Percentiles rank a stretch among this genome's conserved stretches.
phyloP scores from a whole-genome alignment of 352 stramenopile species.

The Phytopythium montanum region DNA sequence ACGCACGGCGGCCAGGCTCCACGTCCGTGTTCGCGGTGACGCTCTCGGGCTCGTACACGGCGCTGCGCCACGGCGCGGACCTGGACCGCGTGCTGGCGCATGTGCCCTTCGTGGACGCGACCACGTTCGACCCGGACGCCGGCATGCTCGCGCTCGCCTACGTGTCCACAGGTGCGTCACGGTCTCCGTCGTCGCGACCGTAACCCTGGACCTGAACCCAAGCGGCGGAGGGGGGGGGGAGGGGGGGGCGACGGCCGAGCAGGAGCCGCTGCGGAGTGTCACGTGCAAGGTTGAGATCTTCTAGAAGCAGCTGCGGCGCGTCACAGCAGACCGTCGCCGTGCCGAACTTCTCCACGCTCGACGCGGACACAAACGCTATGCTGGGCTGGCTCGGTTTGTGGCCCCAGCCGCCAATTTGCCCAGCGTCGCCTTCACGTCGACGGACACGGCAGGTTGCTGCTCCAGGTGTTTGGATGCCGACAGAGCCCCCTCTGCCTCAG shows the following conservation, averaged over 20 bases:
- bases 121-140: slow-evolving; percentile 63
- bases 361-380: slow-evolving; percentile 26
- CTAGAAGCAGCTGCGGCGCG: too few relatives aligned
- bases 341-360: slow-evolving; percentile 37
- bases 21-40: slow-evolving; percentile 94
- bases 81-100: slow-evolving; percentile 47
- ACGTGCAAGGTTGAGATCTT: too few relatives aligned
- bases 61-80: slow-evolving; percentile 66
- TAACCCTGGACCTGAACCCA: too few relatives aligned
- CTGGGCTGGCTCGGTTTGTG: not conserved
- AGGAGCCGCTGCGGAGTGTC: too few relatives aligned
- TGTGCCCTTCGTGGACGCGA: slow-evolving; percentile 70
- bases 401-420: slow-evolving; percentile 5
- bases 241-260: too few relatives aligned
- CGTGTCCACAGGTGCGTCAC: slow-evolving; percentile 71
- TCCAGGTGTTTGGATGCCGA: not conserved
- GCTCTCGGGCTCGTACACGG: slow-evolving; percentile 82
- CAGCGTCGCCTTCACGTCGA: slow-evolving; percentile 25
- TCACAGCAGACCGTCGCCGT: too few relatives aligned
- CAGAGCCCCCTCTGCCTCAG: slow-evolving; percentile 16
- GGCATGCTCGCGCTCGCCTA: slow-evolving; percentile 84
- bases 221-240: too few relatives aligned
- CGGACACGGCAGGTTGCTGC: slow-evolving; percentile 14
- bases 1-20: slow-evolving; percentile 91
- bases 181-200: not conserved